Evolutionary conservation across 129 eudicot species (phyloP).

Genomic region (Rutidosis leptorrhynchoides): DNA sequence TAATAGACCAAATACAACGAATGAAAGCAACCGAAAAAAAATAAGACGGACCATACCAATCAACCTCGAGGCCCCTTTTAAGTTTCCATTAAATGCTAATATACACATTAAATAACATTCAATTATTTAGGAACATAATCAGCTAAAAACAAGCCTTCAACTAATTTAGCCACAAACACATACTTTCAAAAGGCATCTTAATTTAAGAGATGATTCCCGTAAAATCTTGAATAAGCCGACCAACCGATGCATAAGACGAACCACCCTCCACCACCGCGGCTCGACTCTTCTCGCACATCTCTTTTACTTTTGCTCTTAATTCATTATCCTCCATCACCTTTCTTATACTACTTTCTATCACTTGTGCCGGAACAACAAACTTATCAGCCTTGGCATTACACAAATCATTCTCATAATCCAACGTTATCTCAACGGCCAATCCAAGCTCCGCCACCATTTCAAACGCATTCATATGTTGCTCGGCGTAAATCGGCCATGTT

Average conservation of each 20-base stretch:
- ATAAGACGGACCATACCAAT: too few species aligned
- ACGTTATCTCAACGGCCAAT: slow-evolving; percentile 10
- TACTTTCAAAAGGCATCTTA: too few species aligned
- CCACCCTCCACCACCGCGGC: slow-evolving; percentile 33
- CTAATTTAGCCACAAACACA: too few species aligned
- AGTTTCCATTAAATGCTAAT: too few species aligned
- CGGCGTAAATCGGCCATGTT: slow-evolving; percentile 42
- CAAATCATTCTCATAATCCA: slow-evolving; percentile 17
- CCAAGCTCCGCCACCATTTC: slow-evolving; percentile 32
- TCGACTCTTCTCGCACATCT: slow-evolving; percentile 34
- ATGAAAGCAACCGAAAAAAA: too few species aligned
- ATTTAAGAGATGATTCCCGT: slow-evolving; percentile 2
- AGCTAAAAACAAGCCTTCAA: neutral
- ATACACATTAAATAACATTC: too few species aligned
- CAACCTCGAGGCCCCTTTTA: too few species aligned
- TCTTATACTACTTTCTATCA: slow-evolving; percentile 29
- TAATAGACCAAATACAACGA: too few species aligned
- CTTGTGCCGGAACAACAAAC: slow-evolving; percentile 17
- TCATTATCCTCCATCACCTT: slow-evolving; percentile 20
- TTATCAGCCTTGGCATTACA: neutral
- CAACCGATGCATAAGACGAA: slow-evolving; percentile 27
- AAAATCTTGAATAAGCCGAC: slow-evolving; percentile 19
- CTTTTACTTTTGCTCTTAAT: slow-evolving; percentile 27
- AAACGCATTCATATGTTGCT: slow-evolving; percentile 42
- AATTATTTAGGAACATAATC: too few species aligned